Base-by-base conservation (phyloP, 208 protist species). In the Phytomonas francai region DNA sequence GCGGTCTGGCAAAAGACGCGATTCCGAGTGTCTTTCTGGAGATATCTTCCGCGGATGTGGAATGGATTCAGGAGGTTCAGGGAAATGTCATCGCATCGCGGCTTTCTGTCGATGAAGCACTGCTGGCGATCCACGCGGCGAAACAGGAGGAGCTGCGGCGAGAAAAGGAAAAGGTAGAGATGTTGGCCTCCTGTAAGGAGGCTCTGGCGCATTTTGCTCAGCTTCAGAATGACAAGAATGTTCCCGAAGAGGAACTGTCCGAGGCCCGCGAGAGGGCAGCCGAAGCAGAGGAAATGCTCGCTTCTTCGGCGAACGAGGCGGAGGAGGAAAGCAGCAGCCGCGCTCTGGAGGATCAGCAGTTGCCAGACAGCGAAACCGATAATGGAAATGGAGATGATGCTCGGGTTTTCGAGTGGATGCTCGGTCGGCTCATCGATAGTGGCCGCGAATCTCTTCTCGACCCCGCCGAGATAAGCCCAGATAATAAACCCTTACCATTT, bases 1-100 rank as follows among this genome's bases (percentile, higher is more conserved):
- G 76, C 45, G 45, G 45, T 16, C 11, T 54, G 25, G 19, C 19
- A 7, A 1, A 19, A 49, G 65, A 71, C 8, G 36, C 76, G 42
- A 27, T 82, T 28, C 89, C 87, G 9, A 80, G 63, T 60, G 49
- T 77, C 59, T 80, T 95, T 59, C 75, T 93, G 45, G 77, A 92
- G 34, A 34, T 93, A 27, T 76, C 74, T 33, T 82, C 76, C 56
- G 42, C 63, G 8, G 78, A 83, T 30, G 65, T 74, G 25, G 73
- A 73, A 54, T 54, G 45, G 45, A 54, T 54, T 54, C 19, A 54
- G 22, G 45, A 54, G 45, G 45, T 54, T 1, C 45, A 54, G 19
- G 6, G 25, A 25, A 54, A 0, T 25, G 0, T 25, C 16, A 25
- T 19, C 4, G 45, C 45, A 54, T 54, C 45, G 45, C 5, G 19